phyloP scores from a whole-genome alignment of 2,329 filamentous ascomycete genomes.

The Aphanoascus verrucosus region DNA sequence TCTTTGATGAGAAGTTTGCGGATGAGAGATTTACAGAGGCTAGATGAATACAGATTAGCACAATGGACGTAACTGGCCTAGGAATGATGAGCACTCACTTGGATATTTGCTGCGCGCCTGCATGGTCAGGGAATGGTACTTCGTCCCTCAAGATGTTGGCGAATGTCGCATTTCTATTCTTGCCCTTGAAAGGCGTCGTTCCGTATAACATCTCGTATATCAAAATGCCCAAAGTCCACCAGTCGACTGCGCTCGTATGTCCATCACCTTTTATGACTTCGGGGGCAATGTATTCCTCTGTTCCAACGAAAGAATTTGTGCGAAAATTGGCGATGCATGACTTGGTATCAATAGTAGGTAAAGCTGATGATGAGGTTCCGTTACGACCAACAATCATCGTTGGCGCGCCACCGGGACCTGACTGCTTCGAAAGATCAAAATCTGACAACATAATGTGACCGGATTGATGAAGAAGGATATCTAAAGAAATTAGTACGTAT shows the following conservation, averaged over 20 bases:
- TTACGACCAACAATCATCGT: conserved; percentile 95
- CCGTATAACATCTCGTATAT: conserved; percentile 99
- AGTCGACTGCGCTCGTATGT: conserved; percentile 95
- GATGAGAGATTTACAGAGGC: conserved; percentile 91
- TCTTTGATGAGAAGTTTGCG: conserved; percentile 97
- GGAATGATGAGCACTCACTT: conserved; percentile 55
- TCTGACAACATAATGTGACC: conserved; percentile 99
- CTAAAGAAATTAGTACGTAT: conserved; percentile 38
- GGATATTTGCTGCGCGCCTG: conserved; percentile 71
- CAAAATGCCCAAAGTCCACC: conserved; percentile 96
- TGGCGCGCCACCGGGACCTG: conserved; percentile 85
- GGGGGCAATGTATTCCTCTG: conserved; percentile 96
- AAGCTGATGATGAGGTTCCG: conserved; percentile 70
- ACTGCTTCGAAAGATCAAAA: conserved; percentile 97
- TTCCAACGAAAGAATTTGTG: conserved; percentile 96
- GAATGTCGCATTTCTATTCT: conserved; percentile 96
- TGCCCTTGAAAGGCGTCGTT: conserved; percentile 97
- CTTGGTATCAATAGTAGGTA: conserved; percentile 96
- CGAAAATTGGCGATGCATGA: conserved; percentile 97
- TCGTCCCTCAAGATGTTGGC: conserved; percentile 94
- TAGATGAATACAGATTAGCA: conserved; percentile 30
- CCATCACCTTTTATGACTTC: conserved; percentile 98
- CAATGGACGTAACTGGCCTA: neutral
- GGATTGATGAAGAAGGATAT: conserved; percentile 96
- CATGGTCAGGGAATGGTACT: conserved; percentile 86